phyloP scores from a whole-genome alignment of 1,284 basidiomycete species.

The Cryptococcus hybrid region DNA sequence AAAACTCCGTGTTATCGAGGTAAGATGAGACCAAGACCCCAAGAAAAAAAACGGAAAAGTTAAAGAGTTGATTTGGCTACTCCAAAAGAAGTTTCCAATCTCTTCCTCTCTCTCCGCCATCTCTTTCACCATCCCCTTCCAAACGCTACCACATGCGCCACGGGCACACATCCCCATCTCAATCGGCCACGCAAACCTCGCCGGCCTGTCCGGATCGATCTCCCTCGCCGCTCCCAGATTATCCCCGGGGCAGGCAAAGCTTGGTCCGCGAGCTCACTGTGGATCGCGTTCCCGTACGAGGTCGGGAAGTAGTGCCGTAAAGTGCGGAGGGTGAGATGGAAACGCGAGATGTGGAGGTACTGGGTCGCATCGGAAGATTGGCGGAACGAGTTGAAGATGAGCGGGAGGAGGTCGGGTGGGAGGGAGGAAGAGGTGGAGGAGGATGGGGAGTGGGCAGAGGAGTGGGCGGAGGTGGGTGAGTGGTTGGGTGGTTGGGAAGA shows the following conservation, averaged over 20 bases:
- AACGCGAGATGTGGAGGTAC: constrained; percentile 31
- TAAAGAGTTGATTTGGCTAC: not conserved
- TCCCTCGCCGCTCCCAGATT: constrained; percentile 31
- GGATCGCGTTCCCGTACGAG: constrained; percentile 36
- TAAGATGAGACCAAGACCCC: too few relatives aligned
- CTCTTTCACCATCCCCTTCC: constrained; percentile 41
- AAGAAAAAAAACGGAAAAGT: too few relatives aligned
- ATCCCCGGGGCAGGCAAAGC: constrained; percentile 33
- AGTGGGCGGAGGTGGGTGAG: constrained; percentile 3
- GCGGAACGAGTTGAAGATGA: constrained; percentile 25
- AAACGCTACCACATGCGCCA: constrained; percentile 41
- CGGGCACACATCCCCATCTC: constrained; percentile 43
- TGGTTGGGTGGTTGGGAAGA: not conserved
- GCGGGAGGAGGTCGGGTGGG: constrained; percentile 33
- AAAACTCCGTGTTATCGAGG: too few relatives aligned
- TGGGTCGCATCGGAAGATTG: constrained; percentile 20
- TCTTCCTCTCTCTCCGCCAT: constrained; percentile 26
- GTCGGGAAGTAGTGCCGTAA: constrained; percentile 32
- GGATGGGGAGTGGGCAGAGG: constrained; percentile 10
- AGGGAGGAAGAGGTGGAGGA: constrained; percentile 15
- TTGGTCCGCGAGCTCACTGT: constrained; percentile 37
- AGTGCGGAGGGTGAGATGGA: constrained; percentile 30
- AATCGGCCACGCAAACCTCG: constrained; percentile 46
- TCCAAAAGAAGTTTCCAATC: constrained; percentile 23
- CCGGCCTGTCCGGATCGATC: constrained; percentile 33